A percentile compares a stretch with the other conserved stretches of the same genome.
phyloP scores from a whole-genome alignment of 2,329 filamentous ascomycete species.

The Coniochaeta sp. region DNA sequence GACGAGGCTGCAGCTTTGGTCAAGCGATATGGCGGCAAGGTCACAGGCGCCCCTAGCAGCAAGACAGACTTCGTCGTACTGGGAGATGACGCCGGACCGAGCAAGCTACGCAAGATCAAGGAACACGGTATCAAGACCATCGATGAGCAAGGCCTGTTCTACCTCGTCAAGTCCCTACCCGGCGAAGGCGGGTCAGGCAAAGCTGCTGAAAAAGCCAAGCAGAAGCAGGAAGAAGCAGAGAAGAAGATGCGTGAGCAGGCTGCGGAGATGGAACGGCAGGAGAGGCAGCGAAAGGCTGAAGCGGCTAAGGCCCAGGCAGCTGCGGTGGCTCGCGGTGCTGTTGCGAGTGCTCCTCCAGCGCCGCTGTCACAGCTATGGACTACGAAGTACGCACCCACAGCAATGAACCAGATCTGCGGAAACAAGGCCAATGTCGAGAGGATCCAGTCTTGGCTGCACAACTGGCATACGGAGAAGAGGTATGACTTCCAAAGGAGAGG shows the following conservation, averaged over 20 bases:
- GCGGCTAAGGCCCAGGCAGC: conserved; percentile 48
- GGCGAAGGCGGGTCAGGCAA: conserved; percentile 83
- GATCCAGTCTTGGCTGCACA: conserved; percentile 78
- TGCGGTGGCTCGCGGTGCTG: conserved; percentile 34
- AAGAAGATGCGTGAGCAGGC: conserved; percentile 75
- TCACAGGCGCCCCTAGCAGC: conserved; percentile 75
- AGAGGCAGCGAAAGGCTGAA: conserved; percentile 50
- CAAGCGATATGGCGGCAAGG: conserved; percentile 90
- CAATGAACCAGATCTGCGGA: conserved; percentile 83
- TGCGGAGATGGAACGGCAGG: conserved; percentile 78
- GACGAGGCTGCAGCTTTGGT: conserved; percentile 82
- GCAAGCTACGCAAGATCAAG: conserved; percentile 81
- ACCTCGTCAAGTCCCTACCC: conserved; percentile 73
- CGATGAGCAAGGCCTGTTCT: conserved; percentile 85
- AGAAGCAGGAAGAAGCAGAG: conserved; percentile 80
- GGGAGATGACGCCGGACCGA: conserved; percentile 84
- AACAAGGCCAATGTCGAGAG: conserved; percentile 89
- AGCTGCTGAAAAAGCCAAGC: conserved; percentile 75
- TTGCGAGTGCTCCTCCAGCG: conserved; percentile 30
- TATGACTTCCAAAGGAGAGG: conserved; percentile 77
- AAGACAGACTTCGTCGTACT: conserved; percentile 94
- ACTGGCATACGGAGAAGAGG: conserved; percentile 73
- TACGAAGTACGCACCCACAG: conserved; percentile 85
- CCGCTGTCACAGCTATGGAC: conserved; percentile 74
- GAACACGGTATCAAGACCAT: conserved; percentile 81